Percentiles rank a stretch among this genome's conserved stretches.
Evolutionary conservation across 148 eudicot genomes (phyloP).

Genomic region (Rhododendron ferrugineum): DNA sequence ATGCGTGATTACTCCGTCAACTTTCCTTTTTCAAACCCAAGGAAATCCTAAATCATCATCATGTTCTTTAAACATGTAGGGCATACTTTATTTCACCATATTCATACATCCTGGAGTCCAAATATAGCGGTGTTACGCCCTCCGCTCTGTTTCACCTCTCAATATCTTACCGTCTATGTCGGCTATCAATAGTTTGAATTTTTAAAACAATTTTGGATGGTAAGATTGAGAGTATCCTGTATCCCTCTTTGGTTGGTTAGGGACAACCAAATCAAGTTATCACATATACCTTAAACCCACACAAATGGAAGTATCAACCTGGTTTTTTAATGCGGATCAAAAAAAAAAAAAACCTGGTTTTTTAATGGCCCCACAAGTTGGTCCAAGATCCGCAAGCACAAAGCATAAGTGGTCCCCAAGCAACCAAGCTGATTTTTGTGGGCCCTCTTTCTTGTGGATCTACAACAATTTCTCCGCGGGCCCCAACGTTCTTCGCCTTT

Average conservation of each 20-base stretch:
- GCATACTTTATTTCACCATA: too few relatives aligned
- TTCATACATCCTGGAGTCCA: too few relatives aligned
- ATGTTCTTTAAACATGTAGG: too few relatives aligned
- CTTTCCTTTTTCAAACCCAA: too few relatives aligned
- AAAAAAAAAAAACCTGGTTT: background rate
- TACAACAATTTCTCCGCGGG: background rate
- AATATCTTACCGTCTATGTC: too few relatives aligned
- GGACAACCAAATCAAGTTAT: too few relatives aligned
- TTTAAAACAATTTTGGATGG: accelerated
- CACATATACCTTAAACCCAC: background rate
- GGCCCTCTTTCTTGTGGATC: background rate
- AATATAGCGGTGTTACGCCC: too few relatives aligned
- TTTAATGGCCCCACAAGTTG: background rate
- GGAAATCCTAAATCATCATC: too few relatives aligned
- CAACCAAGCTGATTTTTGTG: background rate
- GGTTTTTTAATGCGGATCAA: background rate
- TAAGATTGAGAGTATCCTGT: too few relatives aligned
- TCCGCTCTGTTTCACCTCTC: too few relatives aligned
- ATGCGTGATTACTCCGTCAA: too few relatives aligned
- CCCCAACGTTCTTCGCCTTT: background rate
- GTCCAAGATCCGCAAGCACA: background rate
- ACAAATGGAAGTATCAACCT: background rate
- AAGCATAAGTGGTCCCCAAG: background rate
- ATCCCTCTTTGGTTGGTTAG: too few relatives aligned
- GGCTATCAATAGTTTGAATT: accelerated